Evolutionary conservation across 2,329 filamentous ascomycete species (phyloP), one percentile per base, ranked within the genome.

Genomic region (Magnaporthiopsis incrustans): DNA sequence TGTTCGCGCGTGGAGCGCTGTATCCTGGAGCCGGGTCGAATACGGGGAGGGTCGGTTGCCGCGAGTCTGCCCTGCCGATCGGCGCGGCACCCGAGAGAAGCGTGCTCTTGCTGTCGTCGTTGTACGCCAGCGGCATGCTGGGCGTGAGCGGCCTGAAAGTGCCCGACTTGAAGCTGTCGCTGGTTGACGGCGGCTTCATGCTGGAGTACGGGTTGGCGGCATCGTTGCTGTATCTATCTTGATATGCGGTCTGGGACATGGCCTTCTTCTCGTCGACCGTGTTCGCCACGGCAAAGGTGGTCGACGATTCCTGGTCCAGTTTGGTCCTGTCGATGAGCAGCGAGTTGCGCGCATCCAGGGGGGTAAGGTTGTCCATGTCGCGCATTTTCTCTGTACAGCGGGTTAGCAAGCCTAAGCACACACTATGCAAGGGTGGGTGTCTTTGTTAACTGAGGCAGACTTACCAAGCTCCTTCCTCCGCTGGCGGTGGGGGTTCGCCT

Each of bases 391-490:
- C 90, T 92, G 76, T 65, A 66, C 8, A 32, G 25, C 11, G 5
- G 10, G 25, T 61, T 10, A 44, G 8, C n/a, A 25, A 59, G n/a
- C 7, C 30, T 30, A 30, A 30, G n/a, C 30, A 22, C 22, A 6
- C 22, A 35, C 14, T 32, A 56, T 26, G 4, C 14, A 62, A 22
- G 6, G 15, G 30, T 30, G 6, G 15, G 30, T 30, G 30, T 30
- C 30, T 30, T 18, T 6, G 38, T 50, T 57, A 59, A 33, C 15
- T 30, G n/a, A 35, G 25, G 25, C 10, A 61, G 57, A 77, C 88
- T 85, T 90, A 91, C 91, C 91, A 75, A 91, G 86, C 78, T 94
- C 91, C 84, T 96, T 96, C 77, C 91, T 88, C 72, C 88, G 88
- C 82, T 89, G 89, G 68, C 90, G 87, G 76, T 98, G 94, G 4